Evolutionary conservation across 2,329 filamentous ascomycete species (phyloP), one percentile per base, ranked within the genome.

Genomic region (Harringtonia lauricola): DNA sequence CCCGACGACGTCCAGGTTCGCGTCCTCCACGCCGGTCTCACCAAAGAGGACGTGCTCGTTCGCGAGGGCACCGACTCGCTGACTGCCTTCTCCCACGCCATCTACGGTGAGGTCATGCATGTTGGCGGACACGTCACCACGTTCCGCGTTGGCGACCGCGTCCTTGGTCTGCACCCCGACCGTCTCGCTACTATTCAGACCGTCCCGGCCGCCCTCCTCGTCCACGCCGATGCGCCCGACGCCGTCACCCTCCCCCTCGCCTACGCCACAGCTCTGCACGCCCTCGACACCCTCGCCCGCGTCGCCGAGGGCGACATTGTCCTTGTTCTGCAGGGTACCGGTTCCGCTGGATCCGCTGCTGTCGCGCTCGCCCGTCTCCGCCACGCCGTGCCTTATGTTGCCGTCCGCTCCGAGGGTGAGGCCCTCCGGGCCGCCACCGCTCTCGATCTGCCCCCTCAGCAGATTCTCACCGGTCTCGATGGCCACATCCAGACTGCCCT

Each of bases 371-470:
- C 61, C 1, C 59, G 63, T 39, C 57, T 59, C 54, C 44, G 58
- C 15, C 63, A 61, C 0, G 64, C 66, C 3, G 56, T 63, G 4
- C 55, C 72, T 1, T 70, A 64, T 45, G 62, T 57, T 0, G 71
- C 70, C 0, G 66, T 65, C 5, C 56, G 62, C 13, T 62, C 54
- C 24, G 67, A 71, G 55, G 63, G 62, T 42, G 49, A 61, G 8
- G 51, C 66, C 3, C 51, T 72, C 4, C 55, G 61, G 28, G 47
- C 57, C 0, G 52, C 52, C 12, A 69, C 63, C 42, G 58, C 56
- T 2, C 57, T 72, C 6, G n/a, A n/a, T n/a, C n/a, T n/a, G n/a
- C 55, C 61, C 0, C 54, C 59, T 4, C 53, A 57, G 33, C 59
- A 59, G 40, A 59, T 68, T 38, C 59, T 66, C 42, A 59, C 54